Percentiles rank a stretch among this genome's conserved stretches.
Evolutionary conservation across 176 grass and related monocot genomes (phyloP).

Genomic region (Carex parvula): DNA sequence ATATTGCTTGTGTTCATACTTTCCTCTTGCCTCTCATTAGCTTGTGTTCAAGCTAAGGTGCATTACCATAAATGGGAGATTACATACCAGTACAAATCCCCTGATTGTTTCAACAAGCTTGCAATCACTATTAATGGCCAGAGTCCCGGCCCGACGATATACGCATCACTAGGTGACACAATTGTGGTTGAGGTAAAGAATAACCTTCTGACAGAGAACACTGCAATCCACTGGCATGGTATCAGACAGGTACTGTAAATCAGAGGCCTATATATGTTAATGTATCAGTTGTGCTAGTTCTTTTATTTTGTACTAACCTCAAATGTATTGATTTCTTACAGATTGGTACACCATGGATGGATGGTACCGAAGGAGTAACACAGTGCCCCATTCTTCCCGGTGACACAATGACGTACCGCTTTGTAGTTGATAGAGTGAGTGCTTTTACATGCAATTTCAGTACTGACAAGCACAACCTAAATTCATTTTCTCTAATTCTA

Average conservation of each 20-base stretch:
- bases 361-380: conserved; percentile 76
- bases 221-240: conserved; percentile 82
- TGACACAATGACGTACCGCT: conserved; percentile 59
- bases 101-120: conserved; percentile 63
- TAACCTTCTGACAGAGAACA: conserved; percentile 61
- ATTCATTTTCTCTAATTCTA: not conserved
- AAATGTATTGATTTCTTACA: not conserved
- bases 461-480: not conserved
- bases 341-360: conserved; percentile 70
- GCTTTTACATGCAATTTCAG: not conserved
- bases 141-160: conserved; percentile 57
- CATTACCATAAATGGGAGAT: conserved; percentile 52
- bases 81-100: conserved; percentile 54
- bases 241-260: conserved; percentile 49
- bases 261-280: not conserved
- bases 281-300: not conserved
- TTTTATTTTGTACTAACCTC: not conserved
- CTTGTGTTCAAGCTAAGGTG: not conserved
- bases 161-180: conserved; percentile 57
- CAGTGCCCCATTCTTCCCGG: conserved; percentile 64
- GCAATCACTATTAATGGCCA: conserved; percentile 60
- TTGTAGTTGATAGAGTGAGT: conserved; percentile 67
- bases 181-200: conserved; percentile 55
- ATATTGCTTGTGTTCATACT: not conserved
- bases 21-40: not conserved